Evolutionary conservation across 495 filamentous ascomycete species (phyloP).

Genomic region (Hypoxylon fuscum): DNA sequence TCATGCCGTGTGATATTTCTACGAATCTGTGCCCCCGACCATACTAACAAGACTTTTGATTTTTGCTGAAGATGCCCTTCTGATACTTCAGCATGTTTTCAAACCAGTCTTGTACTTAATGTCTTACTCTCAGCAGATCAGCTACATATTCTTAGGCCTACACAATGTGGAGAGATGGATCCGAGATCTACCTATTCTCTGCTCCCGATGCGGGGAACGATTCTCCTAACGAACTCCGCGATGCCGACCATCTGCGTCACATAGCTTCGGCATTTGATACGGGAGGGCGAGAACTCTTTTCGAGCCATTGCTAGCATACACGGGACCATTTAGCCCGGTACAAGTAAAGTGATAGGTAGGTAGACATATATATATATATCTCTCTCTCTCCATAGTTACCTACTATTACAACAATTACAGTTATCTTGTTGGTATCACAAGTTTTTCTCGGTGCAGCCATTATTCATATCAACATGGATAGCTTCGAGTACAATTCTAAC

Average conservation of each 20-base stretch:
- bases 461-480: conserved; percentile 60
- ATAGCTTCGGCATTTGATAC: conserved; percentile 34
- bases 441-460: no score
- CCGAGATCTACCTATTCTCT: conserved; percentile 1
- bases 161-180: background rate
- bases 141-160: background rate
- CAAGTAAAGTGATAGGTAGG: background rate
- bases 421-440: no score
- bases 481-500: conserved; percentile 69
- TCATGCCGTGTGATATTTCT: no score
- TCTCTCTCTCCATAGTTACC: background rate
- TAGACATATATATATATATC: no score
- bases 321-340: conserved; percentile 23
- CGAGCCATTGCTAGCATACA: no score
- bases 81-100: no score
- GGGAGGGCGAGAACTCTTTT: conserved; percentile 5
- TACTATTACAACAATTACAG: no score
- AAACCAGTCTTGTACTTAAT: no score
- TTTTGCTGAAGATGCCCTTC: no score
- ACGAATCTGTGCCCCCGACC: no score
- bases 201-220: conserved; percentile 34
- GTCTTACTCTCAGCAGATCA: no score
- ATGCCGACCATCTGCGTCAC: conserved; percentile 27
- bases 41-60: no score
- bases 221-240: conserved; percentile 10